Evolutionary conservation across 768 basidiomycete genomes (phyloP).

Genomic region (Collybia mongolica): DNA sequence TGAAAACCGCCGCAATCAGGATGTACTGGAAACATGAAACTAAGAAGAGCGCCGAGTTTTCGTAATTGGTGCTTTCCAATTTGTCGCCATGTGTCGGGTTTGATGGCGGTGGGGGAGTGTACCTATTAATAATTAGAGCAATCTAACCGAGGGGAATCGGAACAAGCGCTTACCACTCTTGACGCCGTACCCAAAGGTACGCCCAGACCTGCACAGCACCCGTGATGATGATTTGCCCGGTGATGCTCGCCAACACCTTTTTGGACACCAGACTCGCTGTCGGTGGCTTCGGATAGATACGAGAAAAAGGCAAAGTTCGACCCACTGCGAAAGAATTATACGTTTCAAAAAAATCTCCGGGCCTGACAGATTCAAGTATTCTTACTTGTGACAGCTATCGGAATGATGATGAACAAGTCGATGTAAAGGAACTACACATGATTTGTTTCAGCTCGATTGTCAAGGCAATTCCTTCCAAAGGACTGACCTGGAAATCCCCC

Average conservation of each 20-base stretch:
- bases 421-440: constrained; percentile 85
- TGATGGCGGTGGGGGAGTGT: constrained; percentile 59
- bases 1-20: constrained; percentile 94
- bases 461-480: constrained; percentile 1
- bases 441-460: constrained; percentile 8
- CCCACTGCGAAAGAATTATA: constrained; percentile 66
- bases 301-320: constrained; percentile 85
- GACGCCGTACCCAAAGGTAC: constrained; percentile 84
- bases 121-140: constrained; percentile 48
- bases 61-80: constrained; percentile 83
- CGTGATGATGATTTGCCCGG: constrained; percentile 90
- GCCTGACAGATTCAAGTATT: constrained; percentile 6
- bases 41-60: constrained; percentile 90
- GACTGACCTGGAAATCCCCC: constrained; percentile 89
- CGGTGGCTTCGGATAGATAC: constrained; percentile 85
- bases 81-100: constrained; percentile 60
- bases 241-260: constrained; percentile 89
- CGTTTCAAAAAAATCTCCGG: constrained; percentile 8
- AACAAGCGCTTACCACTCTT: constrained; percentile 69
- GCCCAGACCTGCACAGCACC: constrained; percentile 81
- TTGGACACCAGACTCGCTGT: constrained; percentile 95
- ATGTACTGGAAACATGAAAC: constrained; percentile 99
- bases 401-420: constrained; percentile 97
- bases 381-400: constrained; percentile 94
- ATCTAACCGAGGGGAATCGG: not conserved